These are phyloP conservation scores for Ceratocystis cubensis DNA, from an alignment of 2,329 filamentous ascomycete genomes.

Conservation along the genomic window DNA sequence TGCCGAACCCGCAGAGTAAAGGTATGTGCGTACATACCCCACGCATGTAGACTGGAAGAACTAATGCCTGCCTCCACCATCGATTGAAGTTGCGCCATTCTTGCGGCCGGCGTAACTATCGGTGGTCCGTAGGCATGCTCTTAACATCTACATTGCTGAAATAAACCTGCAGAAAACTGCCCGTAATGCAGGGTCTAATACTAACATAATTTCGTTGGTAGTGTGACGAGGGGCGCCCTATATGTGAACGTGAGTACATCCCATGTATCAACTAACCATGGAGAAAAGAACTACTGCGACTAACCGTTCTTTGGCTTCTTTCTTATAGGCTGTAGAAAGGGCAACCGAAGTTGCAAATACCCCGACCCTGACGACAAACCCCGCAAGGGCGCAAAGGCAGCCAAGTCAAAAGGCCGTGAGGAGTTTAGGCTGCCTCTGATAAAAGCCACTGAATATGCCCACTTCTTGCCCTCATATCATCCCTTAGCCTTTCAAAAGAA, in stretches of 20 bases:
- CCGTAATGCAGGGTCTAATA: constrained; percentile 19
- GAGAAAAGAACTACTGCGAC: background rate
- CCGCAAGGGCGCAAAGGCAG: constrained; percentile 9
- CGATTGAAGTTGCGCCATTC: background rate
- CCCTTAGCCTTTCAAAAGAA: background rate
- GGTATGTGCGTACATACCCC: constrained; percentile 32
- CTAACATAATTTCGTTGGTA: constrained; percentile 31
- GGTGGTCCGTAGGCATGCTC: background rate
- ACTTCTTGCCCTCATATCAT: background rate
- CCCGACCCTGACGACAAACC: constrained; percentile 49
- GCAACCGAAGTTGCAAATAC: constrained; percentile 79
- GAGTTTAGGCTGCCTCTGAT: constrained; percentile 22
- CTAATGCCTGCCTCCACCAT: background rate
- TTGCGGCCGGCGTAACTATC: background rate
- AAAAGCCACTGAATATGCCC: background rate
- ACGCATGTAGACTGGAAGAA: background rate
- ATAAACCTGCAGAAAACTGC: background rate
- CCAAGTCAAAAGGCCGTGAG: constrained; percentile 29
- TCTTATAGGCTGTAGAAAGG: constrained; percentile 69
- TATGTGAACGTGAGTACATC: constrained; percentile 57
- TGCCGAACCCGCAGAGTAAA: constrained; percentile 82
- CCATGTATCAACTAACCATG: background rate
- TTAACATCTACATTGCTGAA: background rate
- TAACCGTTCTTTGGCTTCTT: constrained; percentile 8
- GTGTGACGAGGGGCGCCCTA: constrained; percentile 82